Percentiles rank a stretch among this genome's conserved stretches.
phyloP scores from a whole-genome alignment of 192 early-diverging fungal species.

The Gamsiella multidivaricata region DNA sequence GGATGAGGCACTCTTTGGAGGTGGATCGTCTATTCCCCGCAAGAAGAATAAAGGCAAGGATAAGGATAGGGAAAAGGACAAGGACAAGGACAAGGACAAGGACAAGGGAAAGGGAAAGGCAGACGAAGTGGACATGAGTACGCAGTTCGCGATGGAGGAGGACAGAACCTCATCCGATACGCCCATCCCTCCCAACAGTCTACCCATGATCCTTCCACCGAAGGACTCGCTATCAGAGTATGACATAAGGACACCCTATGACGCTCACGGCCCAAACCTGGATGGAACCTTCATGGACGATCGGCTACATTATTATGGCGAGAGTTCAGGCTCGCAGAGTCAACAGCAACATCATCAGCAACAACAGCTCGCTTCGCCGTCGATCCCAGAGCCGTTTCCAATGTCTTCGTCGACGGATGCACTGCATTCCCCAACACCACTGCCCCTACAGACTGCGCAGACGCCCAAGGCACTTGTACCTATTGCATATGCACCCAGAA shows the following conservation, averaged over 20 bases:
- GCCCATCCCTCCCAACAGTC: not conserved
- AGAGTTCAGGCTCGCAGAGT: not conserved
- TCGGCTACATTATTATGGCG: not conserved
- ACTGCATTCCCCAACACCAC: not conserved
- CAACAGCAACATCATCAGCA: not conserved
- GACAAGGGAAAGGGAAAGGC: no score
- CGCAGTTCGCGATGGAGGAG: not conserved
- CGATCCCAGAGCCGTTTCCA: not conserved
- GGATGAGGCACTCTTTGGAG: constrained; percentile 50
- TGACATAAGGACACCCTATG: not conserved
- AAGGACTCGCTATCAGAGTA: constrained; percentile 22
- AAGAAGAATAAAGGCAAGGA: constrained; percentile 27
- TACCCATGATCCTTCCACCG: constrained; percentile 1
- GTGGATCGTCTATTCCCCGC: not conserved
- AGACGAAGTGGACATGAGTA: no score
- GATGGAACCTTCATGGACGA: not conserved
- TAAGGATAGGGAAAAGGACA: not conserved
- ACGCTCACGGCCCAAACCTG: not conserved
- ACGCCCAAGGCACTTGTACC: constrained; percentile 13
- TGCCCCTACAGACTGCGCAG: not conserved
- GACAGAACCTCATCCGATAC: not conserved
- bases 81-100: constrained; percentile 14
- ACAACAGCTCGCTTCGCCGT: not conserved
- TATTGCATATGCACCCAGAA: constrained; percentile 24
- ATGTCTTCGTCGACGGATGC: not conserved